Evolutionary conservation across 1,284 basidiomycete species (phyloP).

Genomic region (Schizopora paradoxa): DNA sequence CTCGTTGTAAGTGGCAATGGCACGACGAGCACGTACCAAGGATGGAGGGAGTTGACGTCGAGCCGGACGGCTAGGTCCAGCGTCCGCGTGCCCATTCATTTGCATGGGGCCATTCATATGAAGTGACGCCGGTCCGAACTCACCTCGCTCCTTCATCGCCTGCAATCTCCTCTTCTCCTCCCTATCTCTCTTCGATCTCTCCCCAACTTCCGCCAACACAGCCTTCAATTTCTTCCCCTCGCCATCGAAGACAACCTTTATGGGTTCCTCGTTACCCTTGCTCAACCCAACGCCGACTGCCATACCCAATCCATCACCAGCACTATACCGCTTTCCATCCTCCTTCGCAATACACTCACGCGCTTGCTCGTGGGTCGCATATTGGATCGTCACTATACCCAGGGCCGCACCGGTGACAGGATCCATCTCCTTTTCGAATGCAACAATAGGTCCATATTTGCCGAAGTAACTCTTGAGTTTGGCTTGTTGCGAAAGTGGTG

Average conservation of each 20-base stretch:
- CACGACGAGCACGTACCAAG: neutral
- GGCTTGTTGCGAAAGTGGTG: slow-evolving; percentile 63
- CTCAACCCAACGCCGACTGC: slow-evolving; percentile 26
- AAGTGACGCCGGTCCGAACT: slow-evolving; percentile 16
- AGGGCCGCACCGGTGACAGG: slow-evolving; percentile 75
- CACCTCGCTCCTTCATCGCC: slow-evolving; percentile 11
- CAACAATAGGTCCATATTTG: slow-evolving; percentile 60
- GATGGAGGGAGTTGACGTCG: neutral
- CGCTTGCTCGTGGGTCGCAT: slow-evolving; percentile 54
- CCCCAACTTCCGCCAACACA: slow-evolving; percentile 46
- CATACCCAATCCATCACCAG: slow-evolving; percentile 29
- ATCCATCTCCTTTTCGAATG: slow-evolving; percentile 80
- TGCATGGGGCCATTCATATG: slow-evolving; percentile 15
- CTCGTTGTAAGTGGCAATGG: neutral
- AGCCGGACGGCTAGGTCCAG: neutral
- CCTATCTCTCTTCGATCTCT: slow-evolving; percentile 38
- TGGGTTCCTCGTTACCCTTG: slow-evolving; percentile 45
- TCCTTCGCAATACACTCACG: slow-evolving; percentile 57
- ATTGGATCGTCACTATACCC: slow-evolving; percentile 80
- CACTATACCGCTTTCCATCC: slow-evolving; percentile 44
- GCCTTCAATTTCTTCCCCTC: slow-evolving; percentile 54
- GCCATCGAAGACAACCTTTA: slow-evolving; percentile 58
- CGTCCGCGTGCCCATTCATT: slow-evolving; percentile 17
- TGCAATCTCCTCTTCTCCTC: slow-evolving; percentile 27
- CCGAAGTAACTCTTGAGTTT: slow-evolving; percentile 68